phyloP scores from a whole-genome alignment of 345 rosid genomes.

The Excoecaria cochinchinensis region DNA sequence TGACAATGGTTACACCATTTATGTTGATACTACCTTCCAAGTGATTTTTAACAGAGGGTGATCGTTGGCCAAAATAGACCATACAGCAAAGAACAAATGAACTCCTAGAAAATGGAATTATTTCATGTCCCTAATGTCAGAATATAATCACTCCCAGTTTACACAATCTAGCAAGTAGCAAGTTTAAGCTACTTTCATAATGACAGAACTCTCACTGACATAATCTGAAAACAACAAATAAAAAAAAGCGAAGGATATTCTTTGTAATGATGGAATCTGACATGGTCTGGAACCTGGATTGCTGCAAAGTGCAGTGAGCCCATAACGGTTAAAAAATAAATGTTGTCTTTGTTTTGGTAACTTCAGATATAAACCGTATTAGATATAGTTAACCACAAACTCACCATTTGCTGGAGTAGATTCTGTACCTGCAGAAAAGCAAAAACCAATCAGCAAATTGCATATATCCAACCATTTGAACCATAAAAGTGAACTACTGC shows the following conservation, averaged over 20 bases:
- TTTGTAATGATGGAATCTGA: slow-evolving; percentile 83
- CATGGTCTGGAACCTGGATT: slow-evolving; percentile 90
- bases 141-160: not conserved
- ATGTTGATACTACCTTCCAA: not conserved
- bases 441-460: slow-evolving; percentile 12
- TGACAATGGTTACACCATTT: not conserved
- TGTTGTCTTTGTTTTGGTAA: not conserved
- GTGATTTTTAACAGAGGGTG: not conserved
- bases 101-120: not conserved
- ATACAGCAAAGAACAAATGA: not conserved
- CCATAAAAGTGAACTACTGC: not conserved
- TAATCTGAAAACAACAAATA: not conserved
- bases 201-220: not conserved
- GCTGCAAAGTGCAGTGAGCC: slow-evolving; percentile 54
- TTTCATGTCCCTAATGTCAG: not conserved
- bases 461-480: slow-evolving; percentile 1
- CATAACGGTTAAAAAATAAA: not conserved
- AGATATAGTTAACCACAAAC: slow-evolving; percentile 20
- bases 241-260: slow-evolving; percentile 36
- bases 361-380: not conserved
- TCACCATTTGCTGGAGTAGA: slow-evolving; percentile 77
- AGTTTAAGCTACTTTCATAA: not conserved
- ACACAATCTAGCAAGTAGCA: not conserved
- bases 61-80: not conserved
- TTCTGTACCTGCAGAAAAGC: slow-evolving; percentile 52